Percentiles rank a stretch among this genome's conserved stretches.
Conservation (phyloP, 345 rosid species). For the Aquilaria sinensis region DNA sequence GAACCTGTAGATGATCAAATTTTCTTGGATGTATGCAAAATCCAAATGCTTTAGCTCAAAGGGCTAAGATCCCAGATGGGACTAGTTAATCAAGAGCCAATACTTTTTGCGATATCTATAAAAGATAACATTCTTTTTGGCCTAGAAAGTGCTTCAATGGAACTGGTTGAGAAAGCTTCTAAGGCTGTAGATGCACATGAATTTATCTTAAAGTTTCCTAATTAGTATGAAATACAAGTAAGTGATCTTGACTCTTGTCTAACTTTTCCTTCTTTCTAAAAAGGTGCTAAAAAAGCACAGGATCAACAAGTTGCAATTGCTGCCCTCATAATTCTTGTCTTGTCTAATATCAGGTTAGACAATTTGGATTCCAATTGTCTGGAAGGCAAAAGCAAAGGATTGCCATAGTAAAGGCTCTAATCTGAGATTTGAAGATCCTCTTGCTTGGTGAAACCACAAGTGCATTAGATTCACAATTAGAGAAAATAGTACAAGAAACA, state of each 20-base stretch:
- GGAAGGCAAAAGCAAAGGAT: conserved; percentile 60
- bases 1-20: conserved; percentile 35
- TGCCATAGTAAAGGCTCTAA: conserved; percentile 56
- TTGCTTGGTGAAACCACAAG: conserved; percentile 47
- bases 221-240: conserved; percentile 45
- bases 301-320: neutral
- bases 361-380: conserved; percentile 42
- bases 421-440: conserved; percentile 40
- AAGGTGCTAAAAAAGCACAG: too few relatives aligned
- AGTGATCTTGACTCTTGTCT: neutral
- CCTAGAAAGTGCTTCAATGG: conserved; percentile 41
- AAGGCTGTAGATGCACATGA: conserved; percentile 53
- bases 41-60: conserved; percentile 34
- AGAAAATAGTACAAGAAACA: conserved; percentile 46
- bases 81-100: conserved; percentile 48
- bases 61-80: conserved; percentile 56
- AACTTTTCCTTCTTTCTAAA: neutral
- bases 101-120: conserved; percentile 46
- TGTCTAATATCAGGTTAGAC: conserved; percentile 35
- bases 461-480: conserved; percentile 45
- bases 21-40: conserved; percentile 33
- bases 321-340: neutral
- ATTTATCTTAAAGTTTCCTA: conserved; percentile 39
- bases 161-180: conserved; percentile 31
- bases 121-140: conserved; percentile 55